Evolutionary conservation across 2,329 filamentous ascomycete genomes (phyloP), one percentile per base, ranked within the genome.

Genomic region (Aureobasidium pullulans): DNA sequence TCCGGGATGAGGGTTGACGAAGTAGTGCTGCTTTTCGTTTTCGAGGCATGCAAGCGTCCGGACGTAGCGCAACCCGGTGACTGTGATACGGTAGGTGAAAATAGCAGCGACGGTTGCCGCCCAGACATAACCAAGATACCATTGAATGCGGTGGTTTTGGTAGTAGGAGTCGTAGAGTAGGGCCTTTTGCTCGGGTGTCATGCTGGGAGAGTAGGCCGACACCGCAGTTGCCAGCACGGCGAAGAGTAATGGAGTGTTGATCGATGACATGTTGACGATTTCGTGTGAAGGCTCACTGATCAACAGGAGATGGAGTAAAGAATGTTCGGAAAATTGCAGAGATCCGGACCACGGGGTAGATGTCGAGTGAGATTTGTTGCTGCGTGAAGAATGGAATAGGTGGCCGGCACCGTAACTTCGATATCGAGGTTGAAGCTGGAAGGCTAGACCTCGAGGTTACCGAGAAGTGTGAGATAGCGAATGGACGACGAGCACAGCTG

Each of bases 11-110:
- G 87, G 81, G 28, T 77, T 76, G 47, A 85, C 81, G 70, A 92
- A 96, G 76, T 90, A 96, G 62, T 82, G 80, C 72, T 96, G 91
- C 44, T 68, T 66, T 44, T 69, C 68, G 75, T 90, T 90, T 75
- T 83, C 86, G 64, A 96, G 81, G 68, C 86, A 90, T 43, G 87
- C 81, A 46, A 96, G 79, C 29, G 83, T 86, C 63, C 91, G 84
- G 39, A 92, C 77, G 68, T 94, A 87, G 65, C 81, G 83, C 60
- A 83, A 77, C 60, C 88, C 74, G 58, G 81, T 79, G 53, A 84
- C 79, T 58, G 77, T 73, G 63, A 86, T 71, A 62, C 87, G 84
- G 82, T 89, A 93, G 63, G 85, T 66, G 63, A 89, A 78, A 66
- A 92, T 78, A 52, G 80, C 78, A 37, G 72, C 79, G 11, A 86